Evolutionary conservation across 257 asterid species (phyloP).

Genomic region (Marsdenia floribunda): DNA sequence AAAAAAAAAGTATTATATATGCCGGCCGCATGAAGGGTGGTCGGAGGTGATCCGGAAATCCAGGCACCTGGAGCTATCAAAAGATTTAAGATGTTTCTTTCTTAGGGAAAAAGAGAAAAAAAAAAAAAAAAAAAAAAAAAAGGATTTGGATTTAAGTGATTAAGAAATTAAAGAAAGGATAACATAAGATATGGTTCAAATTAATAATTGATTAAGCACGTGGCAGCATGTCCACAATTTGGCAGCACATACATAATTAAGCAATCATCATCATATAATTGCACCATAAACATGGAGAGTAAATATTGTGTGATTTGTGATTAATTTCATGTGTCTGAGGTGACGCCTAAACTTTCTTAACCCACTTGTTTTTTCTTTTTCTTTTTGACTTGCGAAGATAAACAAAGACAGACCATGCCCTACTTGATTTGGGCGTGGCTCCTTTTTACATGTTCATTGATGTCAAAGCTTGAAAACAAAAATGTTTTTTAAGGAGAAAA

Average conservation of each 20-base stretch:
- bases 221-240: not conserved
- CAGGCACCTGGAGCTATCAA: not conserved
- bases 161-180: not conserved
- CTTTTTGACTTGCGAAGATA: not conserved
- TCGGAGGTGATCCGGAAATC: not conserved
- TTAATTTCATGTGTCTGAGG: not conserved
- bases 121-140: no score
- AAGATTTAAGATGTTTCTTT: not conserved
- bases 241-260: not conserved
- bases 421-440: no score
- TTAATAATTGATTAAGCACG: slow-evolving; percentile 1
- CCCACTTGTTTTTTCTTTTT: not conserved
- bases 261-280: not conserved
- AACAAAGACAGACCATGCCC: not conserved
- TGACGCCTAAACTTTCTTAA: not conserved
- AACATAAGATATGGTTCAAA: not conserved
- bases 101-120: no score
- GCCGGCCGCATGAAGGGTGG: not conserved
- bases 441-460: no score
- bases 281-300: not conserved
- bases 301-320: not conserved
- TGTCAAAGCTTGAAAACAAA: no score
- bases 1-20: no score
- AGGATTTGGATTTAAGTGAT: not conserved
- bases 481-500: no score